Base-by-base conservation (phyloP, 1,284 basidiomycete genomes). In the Apiotrichum veenhuisii region DNA sequence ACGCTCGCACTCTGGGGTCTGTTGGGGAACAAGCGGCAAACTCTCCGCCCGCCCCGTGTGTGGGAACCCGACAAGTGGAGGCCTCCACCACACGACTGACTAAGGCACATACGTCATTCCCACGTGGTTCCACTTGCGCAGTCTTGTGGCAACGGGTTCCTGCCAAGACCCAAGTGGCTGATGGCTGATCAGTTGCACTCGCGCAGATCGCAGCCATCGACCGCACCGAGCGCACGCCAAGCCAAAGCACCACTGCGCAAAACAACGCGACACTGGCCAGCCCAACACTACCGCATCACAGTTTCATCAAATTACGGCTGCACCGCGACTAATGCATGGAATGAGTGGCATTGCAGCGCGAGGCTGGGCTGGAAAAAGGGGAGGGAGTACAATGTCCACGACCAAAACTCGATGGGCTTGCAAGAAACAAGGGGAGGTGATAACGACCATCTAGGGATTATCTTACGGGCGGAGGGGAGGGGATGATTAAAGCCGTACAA, bases 251-350 rank as follows among this genome's bases (percentile, higher is more conserved):
- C 3, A 38, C 37, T 2, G 37, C 37, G 15, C 5, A 12, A 18
- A 8, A 12, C 2, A 38, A 1, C 8, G 43, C 17, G 27, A 27
- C 14, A 30, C n/a, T n/a, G n/a, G 43, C 26, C 18, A 23, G 14
- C 10, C 11, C 42, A 14, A 43, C 34, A 36, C 12, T 11, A 11
- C 3, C 12, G 3, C 12, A 17, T 20, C 40, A n/a, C 33, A 20
- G 20, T 5, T 4, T 33, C n/a, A 20, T 3, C n/a, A 20, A 5
- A 30, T 7, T 30, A 46, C 44, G 30, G 30, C 27, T 30, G 27
- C 26, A 33, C 46, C 46, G 26, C 30, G 14, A 25, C 46, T 48
- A 48, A 48, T 48, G 46, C 46, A 48, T 48, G 46, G n/a, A 25
- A 48, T 34, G 34, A 10, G 34, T 34, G 33, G 46, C 46, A 17